Evolutionary conservation across 805 yeast genomes (phyloP).

Genomic region (Lipomyces mesembrius): DNA sequence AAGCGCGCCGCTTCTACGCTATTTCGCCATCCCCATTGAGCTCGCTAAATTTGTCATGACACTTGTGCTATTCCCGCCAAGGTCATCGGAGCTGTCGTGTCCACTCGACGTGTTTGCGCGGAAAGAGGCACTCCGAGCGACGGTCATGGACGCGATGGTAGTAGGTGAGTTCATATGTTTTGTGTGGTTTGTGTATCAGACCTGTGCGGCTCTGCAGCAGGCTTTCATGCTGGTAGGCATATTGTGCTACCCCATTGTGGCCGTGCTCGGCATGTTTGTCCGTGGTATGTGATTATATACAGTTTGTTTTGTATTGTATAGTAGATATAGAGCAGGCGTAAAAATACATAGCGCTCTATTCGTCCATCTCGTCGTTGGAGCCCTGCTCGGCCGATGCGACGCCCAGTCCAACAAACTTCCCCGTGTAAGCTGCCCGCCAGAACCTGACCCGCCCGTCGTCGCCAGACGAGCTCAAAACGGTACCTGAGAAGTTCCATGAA

Average conservation of each 20-base stretch:
- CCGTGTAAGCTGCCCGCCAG: constrained; percentile 87
- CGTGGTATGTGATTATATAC: background rate
- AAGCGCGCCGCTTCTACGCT: background rate
- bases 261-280: constrained; percentile 6
- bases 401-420: constrained; percentile 90
- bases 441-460: constrained; percentile 91
- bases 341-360: background rate
- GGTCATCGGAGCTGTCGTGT: background rate
- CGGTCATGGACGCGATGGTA: constrained; percentile 18
- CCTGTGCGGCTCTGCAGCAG: constrained; percentile 6
- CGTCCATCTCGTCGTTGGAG: constrained; percentile 14
- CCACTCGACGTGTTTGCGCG: background rate
- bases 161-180: constrained; percentile 15
- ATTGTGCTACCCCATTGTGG: constrained; percentile 25
- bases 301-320: background rate
- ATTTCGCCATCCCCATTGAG: constrained; percentile 5
- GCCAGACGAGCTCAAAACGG: constrained; percentile 89
- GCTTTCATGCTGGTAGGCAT: constrained; percentile 8
- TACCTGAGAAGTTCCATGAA: constrained; percentile 92
- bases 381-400: constrained; percentile 66
- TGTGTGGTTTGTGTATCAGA: constrained; percentile 11
- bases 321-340: background rate
- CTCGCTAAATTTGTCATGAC: constrained; percentile 5
- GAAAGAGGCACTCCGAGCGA: constrained; percentile 13
- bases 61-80: constrained; percentile 10